These are phyloP conservation scores for Blastobotrys petasosporus DNA, from an alignment of 1,139 yeast species.

Conservation along the genomic window DNA sequence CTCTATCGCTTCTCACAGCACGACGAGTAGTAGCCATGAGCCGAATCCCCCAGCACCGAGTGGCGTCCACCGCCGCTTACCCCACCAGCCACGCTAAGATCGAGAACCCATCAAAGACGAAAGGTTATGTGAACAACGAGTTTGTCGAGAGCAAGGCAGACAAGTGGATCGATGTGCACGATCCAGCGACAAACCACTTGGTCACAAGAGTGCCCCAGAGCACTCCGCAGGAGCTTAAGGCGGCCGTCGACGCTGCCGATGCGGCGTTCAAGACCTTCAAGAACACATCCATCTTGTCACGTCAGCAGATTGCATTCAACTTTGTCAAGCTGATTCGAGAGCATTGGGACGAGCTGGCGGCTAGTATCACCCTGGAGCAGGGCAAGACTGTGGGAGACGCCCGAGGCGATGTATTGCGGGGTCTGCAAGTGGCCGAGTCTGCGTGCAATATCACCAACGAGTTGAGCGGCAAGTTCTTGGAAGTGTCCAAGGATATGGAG, in stretches of 20 bases:
- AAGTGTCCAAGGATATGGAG: slow-evolving; percentile 72
- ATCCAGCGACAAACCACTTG: slow-evolving; percentile 68
- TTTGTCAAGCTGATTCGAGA: slow-evolving; percentile 61
- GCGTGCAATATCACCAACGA: slow-evolving; percentile 49
- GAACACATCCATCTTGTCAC: slow-evolving; percentile 53
- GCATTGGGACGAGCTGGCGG: slow-evolving; percentile 68
- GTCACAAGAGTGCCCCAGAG: slow-evolving; percentile 69
- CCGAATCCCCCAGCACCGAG: slow-evolving; percentile 7
- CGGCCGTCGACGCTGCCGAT: slow-evolving; percentile 62
- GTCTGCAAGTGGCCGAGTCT: slow-evolving; percentile 77
- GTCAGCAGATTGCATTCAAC: slow-evolving; percentile 73
- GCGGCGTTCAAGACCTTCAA: slow-evolving; percentile 58
- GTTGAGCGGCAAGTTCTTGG: slow-evolving; percentile 59
- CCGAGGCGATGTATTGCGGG: slow-evolving; percentile 71
- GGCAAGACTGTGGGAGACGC: slow-evolving; percentile 79
- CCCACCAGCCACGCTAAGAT: slow-evolving; percentile 46
- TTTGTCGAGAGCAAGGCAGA: slow-evolving; percentile 49
- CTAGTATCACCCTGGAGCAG: slow-evolving; percentile 69
- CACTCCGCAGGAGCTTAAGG: slow-evolving; percentile 58
- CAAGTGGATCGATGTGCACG: slow-evolving; percentile 67
- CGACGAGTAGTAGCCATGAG: neutral
- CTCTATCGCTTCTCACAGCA: neutral
- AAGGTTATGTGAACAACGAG: slow-evolving; percentile 54
- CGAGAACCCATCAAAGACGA: slow-evolving; percentile 47
- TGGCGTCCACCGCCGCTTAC: slow-evolving; percentile 18